Percentiles rank a stretch among this genome's conserved stretches.
These are phyloP conservation scores for Vickermania ingenoplastis DNA, from an alignment of 208 protist genomes.

Conservation along the genomic window DNA sequence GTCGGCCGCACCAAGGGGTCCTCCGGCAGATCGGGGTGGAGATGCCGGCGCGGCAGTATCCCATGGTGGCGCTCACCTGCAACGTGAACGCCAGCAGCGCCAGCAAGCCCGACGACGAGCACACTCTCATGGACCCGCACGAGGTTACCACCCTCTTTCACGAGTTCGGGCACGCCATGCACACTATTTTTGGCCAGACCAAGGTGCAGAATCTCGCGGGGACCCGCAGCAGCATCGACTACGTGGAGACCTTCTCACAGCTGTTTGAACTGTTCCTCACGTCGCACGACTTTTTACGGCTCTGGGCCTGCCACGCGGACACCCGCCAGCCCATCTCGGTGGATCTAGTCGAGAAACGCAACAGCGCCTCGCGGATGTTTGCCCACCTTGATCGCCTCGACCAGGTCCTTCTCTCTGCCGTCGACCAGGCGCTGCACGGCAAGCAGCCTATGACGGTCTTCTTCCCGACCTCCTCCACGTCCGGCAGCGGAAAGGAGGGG, in stretches of 20 bases:
- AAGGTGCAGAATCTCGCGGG: slow-evolving; percentile 88
- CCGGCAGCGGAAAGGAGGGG: slow-evolving; percentile 65
- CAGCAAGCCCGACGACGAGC: slow-evolving; percentile 65
- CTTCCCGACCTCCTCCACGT: slow-evolving; percentile 64
- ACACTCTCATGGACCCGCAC: slow-evolving; percentile 70
- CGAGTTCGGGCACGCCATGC: slow-evolving; percentile 91
- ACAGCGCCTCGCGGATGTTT: slow-evolving; percentile 81
- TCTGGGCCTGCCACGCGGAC: slow-evolving; percentile 83
- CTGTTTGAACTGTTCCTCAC: slow-evolving; percentile 90
- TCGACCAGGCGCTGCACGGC: slow-evolving; percentile 85
- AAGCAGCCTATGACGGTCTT: slow-evolving; percentile 83
- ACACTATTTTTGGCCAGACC: slow-evolving; percentile 91
- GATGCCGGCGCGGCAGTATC: slow-evolving; percentile 80
- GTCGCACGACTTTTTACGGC: slow-evolving; percentile 82
- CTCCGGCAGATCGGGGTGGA: slow-evolving; percentile 65
- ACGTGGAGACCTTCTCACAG: slow-evolving; percentile 91
- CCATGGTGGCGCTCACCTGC: slow-evolving; percentile 86
- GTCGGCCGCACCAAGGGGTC: slow-evolving; percentile 63
- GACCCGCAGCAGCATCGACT: slow-evolving; percentile 88
- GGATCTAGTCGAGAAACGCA: slow-evolving; percentile 83
- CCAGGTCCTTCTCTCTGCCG: slow-evolving; percentile 77
- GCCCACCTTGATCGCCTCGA: slow-evolving; percentile 80
- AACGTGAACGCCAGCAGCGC: slow-evolving; percentile 57
- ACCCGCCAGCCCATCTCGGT: slow-evolving; percentile 84
- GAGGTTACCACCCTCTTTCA: slow-evolving; percentile 91